Evolutionary conservation across 371 early-diverging fungal species (phyloP), one percentile per base, ranked within the genome.

Genomic region (Gilbertella persicaria): DNA sequence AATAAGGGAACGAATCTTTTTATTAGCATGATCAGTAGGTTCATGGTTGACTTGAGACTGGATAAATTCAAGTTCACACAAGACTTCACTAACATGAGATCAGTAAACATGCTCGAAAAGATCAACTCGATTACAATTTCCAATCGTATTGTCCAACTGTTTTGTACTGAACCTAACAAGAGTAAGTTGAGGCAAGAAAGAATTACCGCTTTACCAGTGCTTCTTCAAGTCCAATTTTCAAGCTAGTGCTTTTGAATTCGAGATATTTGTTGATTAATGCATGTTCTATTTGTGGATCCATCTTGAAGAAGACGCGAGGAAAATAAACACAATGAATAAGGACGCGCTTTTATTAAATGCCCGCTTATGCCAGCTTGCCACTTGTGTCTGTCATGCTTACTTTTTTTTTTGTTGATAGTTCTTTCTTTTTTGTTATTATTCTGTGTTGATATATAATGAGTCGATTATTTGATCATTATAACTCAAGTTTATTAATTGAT

Each of bases 141-240:
- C 63, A 63, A 28, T 63, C 54, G 4, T 41, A 28, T 17, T 51
- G 45, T n/a, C 50, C 45, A 26, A 63, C 13, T n/a, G 48, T 17
- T 19, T 35, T 48, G 16, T 49, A 58, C 50, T 58, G 58, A 28
- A 52, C 49, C 58, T 63, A 45, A 57, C 4, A 26, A 37, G 5
- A 16, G 24, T 16, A 4, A 17, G 21, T 5, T 41, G 1, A n/a
- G 17, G 19, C 19, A 16, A 24, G 24, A 23, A 2, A 41, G 14
- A 4, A 14, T 5, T 37, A 25, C 24, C 12, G 19, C 23, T 23
- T 40, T 63, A 63, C 63, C 21, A 63, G 21, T 9, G 63, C 53
- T 41, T 63, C 63, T 33, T 58, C 58, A 7, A 63, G 17, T 0
- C 58, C 58, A 28, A 58, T 63, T 36, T 63, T 63, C n/a, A 50